Evolutionary conservation across 352 stramenopile genomes (phyloP), one percentile per base, ranked within the genome.

Genomic region (Globisporangium cederbergense): DNA sequence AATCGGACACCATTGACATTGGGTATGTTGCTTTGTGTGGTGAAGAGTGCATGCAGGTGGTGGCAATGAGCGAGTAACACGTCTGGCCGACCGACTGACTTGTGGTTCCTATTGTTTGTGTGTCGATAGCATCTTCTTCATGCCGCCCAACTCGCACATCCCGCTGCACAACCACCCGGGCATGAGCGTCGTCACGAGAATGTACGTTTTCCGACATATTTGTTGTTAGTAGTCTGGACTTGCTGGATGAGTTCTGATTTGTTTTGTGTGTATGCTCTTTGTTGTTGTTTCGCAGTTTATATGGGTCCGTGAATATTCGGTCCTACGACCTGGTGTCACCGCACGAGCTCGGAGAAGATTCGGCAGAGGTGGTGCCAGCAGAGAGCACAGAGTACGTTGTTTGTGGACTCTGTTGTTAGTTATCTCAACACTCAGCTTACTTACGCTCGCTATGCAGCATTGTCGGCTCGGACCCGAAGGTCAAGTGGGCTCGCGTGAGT

Each of bases 121-220:
- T 66, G 13, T 54, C 5, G 61, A 10, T 57, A 87, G 78, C 28
- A 93, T 94, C 46, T 94, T 94, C 60, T 91, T 94, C 58, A 88
- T 94, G 78, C 86, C 86, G 8, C 86, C 86, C 3, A 83, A 88
- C 40, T 76, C 81, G 47, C 67, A 80, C 45, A 94, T 94, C 45
- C 86, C 86, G 2, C 70, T 94, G 30, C 86, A 94, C 58, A 91
- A 94, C 60, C 86, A 94, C 45, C 86, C 86, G 22, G 82, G 80
- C 66, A 94, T 94, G 86, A 91, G 83, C 49, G 86, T 94, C 62
- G 73, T 94, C 62, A 90, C 86, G 10, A 73, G 83, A 88, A 75
- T 94, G 83, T 91, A 78, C 68, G 80, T 1, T 14, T 56, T 66
- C 40, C 5, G 3, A n/a, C 13, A 22, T 2, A 1, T 10, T 3